Percentiles rank a stretch among this genome's conserved stretches.
Conservation (phyloP, 768 basidiomycete genomes). For the Suillus occidentalis region DNA sequence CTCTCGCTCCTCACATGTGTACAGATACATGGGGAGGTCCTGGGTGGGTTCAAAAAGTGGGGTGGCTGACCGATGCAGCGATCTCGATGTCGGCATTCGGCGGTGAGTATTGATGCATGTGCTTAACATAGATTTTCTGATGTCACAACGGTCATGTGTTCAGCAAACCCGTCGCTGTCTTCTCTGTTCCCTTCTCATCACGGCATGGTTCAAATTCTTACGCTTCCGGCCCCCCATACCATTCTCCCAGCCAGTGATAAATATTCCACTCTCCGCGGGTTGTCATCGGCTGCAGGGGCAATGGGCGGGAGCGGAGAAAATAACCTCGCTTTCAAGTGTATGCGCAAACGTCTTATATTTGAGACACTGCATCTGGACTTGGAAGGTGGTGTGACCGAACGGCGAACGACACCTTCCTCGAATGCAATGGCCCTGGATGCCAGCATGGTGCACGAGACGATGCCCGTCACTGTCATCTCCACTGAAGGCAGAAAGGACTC, state of each 20-base stretch:
- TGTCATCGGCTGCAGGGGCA: slow-evolving; percentile 53
- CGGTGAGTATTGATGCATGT: slow-evolving; percentile 46
- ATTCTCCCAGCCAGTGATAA: slow-evolving; percentile 79
- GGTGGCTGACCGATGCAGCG: slow-evolving; percentile 77
- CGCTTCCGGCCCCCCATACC: slow-evolving; percentile 72
- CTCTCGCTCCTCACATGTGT: slow-evolving; percentile 64
- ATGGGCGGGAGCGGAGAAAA: slow-evolving; percentile 83
- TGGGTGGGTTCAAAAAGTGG: slow-evolving; percentile 76
- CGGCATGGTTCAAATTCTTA: slow-evolving; percentile 78
- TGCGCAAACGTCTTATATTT: slow-evolving; percentile 80
- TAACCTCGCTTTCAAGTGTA: slow-evolving; percentile 93
- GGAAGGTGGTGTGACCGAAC: slow-evolving; percentile 81
- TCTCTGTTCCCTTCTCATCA: slow-evolving; percentile 81
- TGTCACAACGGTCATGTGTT: slow-evolving; percentile 12
- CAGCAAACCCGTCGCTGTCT: slow-evolving; percentile 77
- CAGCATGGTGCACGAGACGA: slow-evolving; percentile 10
- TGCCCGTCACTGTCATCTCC: slow-evolving; percentile 10
- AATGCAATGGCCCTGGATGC: slow-evolving; percentile 23
- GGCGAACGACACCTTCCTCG: slow-evolving; percentile 58
- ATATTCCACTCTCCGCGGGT: slow-evolving; percentile 80
- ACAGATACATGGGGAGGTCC: slow-evolving; percentile 56
- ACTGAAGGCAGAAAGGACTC: slow-evolving; percentile 17
- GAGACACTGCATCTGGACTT: slow-evolving; percentile 90
- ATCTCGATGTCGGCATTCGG: slow-evolving; percentile 78
- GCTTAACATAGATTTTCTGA: slow-evolving; percentile 5